Percentiles rank a stretch among this genome's conserved stretches.
These are phyloP conservation scores for Harringtonia lauricola DNA, from an alignment of 2,329 filamentous ascomycete genomes.

Conservation along the genomic window DNA sequence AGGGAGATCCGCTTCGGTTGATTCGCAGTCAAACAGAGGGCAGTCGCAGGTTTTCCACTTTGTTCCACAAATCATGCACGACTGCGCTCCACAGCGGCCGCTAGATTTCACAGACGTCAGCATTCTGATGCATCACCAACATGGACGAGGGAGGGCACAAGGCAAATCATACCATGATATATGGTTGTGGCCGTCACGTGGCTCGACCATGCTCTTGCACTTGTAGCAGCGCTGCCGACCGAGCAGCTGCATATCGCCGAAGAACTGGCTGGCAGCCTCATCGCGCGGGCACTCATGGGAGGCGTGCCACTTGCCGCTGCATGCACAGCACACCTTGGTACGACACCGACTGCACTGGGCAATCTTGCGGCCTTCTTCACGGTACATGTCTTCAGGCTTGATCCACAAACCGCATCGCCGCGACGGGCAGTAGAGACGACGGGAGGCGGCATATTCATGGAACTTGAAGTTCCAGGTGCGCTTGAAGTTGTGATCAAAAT, in stretches of 20 bases:
- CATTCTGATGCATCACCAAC: neutral
- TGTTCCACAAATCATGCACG: conserved; percentile 74
- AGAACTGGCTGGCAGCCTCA: conserved; percentile 50
- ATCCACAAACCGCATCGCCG: conserved; percentile 71
- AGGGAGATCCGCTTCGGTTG: conserved; percentile 40
- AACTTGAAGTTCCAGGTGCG: conserved; percentile 72
- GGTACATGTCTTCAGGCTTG: conserved; percentile 56
- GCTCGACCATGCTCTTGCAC: conserved; percentile 64
- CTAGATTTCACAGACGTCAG: no score
- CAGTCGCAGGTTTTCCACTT: conserved; percentile 81
- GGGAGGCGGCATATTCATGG: conserved; percentile 61
- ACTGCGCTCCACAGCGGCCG: conserved; percentile 67
- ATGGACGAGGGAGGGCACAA: no score
- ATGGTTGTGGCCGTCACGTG: conserved; percentile 77
- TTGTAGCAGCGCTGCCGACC: conserved; percentile 69
- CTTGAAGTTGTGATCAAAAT: conserved; percentile 69
- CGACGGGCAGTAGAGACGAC: conserved; percentile 67
- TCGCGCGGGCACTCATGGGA: conserved; percentile 60
- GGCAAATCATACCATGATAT: conserved; percentile 68
- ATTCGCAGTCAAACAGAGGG: conserved; percentile 62
- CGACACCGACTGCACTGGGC: conserved; percentile 62
- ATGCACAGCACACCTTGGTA: conserved; percentile 62
- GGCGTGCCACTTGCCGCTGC: conserved; percentile 65
- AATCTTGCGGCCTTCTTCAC: conserved; percentile 48
- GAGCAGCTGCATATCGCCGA: conserved; percentile 53